These are phyloP conservation scores for Tolypocladium inflatum DNA, from an alignment of 2,329 filamentous ascomycete genomes.

Conservation along the genomic window DNA sequence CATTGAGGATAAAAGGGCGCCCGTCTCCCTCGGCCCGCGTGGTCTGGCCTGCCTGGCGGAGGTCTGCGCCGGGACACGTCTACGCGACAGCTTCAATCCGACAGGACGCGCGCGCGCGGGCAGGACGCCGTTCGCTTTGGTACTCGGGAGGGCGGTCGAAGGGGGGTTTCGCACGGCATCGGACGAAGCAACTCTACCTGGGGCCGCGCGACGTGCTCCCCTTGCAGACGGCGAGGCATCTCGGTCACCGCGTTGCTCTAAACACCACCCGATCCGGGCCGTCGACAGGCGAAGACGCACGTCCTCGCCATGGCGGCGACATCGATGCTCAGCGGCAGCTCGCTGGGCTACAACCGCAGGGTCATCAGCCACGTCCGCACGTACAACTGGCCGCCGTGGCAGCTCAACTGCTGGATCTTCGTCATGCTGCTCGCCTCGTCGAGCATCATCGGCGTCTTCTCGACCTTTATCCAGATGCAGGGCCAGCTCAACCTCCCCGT, in stretches of 20 bases:
- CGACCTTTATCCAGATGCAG: slow-evolving; percentile 50
- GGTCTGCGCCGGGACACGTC: background rate
- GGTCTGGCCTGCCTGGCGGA: background rate
- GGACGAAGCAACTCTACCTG: background rate
- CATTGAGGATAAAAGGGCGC: background rate
- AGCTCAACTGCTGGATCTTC: slow-evolving; percentile 59
- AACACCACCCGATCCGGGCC: background rate
- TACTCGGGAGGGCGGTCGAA: background rate
- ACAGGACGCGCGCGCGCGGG: background rate
- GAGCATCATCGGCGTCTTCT: slow-evolving; percentile 52
- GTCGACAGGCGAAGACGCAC: background rate
- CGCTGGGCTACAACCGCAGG: slow-evolving; percentile 33
- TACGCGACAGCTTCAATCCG: background rate
- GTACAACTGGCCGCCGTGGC: slow-evolving; percentile 60
- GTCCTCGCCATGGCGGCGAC: background rate
- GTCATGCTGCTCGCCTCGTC: slow-evolving; percentile 52
- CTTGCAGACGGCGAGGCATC: too few species aligned
- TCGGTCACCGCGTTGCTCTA: background rate
- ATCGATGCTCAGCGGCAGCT: slow-evolving; percentile 21
- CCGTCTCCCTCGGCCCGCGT: background rate
- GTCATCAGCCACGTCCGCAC: slow-evolving; percentile 38
- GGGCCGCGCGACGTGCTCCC: background rate
- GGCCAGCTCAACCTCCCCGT: slow-evolving; percentile 41
- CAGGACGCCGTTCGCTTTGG: background rate
- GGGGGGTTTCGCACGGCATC: background rate